Conservation (phyloP, 2,329 filamentous ascomycete genomes). For the Penicillium occitanis region DNA sequence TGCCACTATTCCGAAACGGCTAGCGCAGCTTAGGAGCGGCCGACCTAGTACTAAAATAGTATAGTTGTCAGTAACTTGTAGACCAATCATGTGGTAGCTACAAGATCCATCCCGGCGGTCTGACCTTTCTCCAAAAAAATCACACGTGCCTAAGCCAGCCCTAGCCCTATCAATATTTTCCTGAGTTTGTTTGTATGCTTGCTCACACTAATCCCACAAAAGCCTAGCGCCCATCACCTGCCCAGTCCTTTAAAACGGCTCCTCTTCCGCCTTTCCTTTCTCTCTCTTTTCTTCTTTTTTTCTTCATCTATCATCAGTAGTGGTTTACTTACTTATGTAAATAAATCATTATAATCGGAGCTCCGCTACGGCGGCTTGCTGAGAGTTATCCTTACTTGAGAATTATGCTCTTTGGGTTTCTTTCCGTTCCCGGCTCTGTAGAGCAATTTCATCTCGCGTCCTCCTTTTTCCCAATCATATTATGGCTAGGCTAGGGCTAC, state of each 20-base stretch:
- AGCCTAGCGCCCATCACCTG: constrained; percentile 26
- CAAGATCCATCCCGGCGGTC: background rate
- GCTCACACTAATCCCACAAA: constrained; percentile 26
- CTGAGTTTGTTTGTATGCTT: background rate
- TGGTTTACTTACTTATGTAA: constrained; percentile 49
- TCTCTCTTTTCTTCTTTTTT: constrained; percentile 34
- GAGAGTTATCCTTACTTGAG: constrained; percentile 47
- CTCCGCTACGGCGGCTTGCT: constrained; percentile 51
- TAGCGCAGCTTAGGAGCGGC: background rate
- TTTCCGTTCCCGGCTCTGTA: constrained; percentile 53
- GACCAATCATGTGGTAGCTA: too few relatives aligned
- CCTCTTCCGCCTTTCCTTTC: constrained; percentile 21
- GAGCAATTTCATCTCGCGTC: constrained; percentile 38
- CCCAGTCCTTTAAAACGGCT: constrained; percentile 33
- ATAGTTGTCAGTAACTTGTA: background rate
- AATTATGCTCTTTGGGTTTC: constrained; percentile 46
- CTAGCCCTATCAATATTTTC: constrained; percentile 24
- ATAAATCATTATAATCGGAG: constrained; percentile 46
- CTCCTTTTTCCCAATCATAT: constrained; percentile 47
- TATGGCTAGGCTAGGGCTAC: constrained; percentile 48
- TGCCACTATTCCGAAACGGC: background rate
- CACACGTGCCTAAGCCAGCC: constrained; percentile 12
- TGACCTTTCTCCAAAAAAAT: background rate
- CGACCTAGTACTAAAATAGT: background rate
- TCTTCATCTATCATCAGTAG: constrained; percentile 52